A percentile compares a stretch with the other conserved stretches of the same genome.
Conservation (phyloP, 345 rosid species). For the Aquilaria malaccensis region DNA sequence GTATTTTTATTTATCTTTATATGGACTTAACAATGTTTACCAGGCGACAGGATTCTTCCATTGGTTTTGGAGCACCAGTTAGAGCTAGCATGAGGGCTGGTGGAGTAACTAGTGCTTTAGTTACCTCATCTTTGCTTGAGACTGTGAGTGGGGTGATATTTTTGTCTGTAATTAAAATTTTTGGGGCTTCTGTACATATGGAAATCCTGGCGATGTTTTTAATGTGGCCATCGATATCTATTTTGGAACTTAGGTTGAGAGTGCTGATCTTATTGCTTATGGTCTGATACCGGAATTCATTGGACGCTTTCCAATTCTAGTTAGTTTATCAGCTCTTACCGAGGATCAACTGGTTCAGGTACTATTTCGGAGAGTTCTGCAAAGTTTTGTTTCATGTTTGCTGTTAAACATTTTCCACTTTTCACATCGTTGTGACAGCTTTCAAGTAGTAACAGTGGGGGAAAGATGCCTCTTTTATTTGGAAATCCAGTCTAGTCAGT, state of each 20-base stretch:
- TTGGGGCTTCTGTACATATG: too few species aligned
- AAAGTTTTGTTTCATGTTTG: too few species aligned
- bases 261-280: slow-evolving; percentile 85
- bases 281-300: slow-evolving; percentile 98
- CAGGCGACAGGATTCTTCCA: slow-evolving; percentile 93
- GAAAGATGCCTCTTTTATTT: too few species aligned
- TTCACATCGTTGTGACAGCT: too few species aligned
- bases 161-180: too few species aligned
- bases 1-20: slow-evolving; percentile 4
- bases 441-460: too few species aligned
- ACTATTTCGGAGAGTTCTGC: slow-evolving; percentile 5
- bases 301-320: slow-evolving; percentile 90
- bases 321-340: slow-evolving; percentile 81
- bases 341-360: slow-evolving; percentile 93
- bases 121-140: slow-evolving; percentile 88
- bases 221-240: background rate
- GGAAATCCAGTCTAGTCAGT: too few species aligned
- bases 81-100: slow-evolving; percentile 88
- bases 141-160: slow-evolving; percentile 38
- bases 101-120: slow-evolving; percentile 54
- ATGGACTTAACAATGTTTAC: slow-evolving; percentile 13
- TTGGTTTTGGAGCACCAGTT: slow-evolving; percentile 98
- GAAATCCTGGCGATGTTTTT: too few species aligned
- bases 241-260: slow-evolving; percentile 61
- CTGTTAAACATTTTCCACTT: too few species aligned